Percentiles rank a stretch among this genome's conserved stretches.
phyloP scores from a whole-genome alignment of 1,284 basidiomycete species.

The Xerocomus amazonicus region DNA sequence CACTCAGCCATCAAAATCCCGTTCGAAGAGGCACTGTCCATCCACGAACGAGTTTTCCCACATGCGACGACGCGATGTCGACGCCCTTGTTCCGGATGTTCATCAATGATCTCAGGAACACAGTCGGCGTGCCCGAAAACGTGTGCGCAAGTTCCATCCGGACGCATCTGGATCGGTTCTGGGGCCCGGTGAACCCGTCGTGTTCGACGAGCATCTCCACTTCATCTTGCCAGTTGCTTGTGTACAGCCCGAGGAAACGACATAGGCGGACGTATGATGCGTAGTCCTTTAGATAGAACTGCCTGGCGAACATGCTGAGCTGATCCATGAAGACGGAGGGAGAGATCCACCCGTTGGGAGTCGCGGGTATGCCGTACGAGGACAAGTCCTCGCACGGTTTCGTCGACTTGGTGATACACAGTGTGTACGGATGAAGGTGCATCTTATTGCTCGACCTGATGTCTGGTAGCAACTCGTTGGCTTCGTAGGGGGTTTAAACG shows the following conservation, averaged over 20 bases:
- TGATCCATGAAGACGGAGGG: conserved; percentile 3
- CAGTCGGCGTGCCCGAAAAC: background rate
- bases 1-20: background rate
- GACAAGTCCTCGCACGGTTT: conserved; percentile 36
- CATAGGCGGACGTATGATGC: background rate
- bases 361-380: conserved; percentile 33
- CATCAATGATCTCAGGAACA: background rate
- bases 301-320: conserved; percentile 29
- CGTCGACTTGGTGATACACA: conserved; percentile 35
- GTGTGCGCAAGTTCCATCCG: background rate
- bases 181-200: conserved; percentile 36
- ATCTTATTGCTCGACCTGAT: conserved; percentile 35
- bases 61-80: background rate
- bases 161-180: background rate
- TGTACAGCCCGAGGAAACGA: conserved; percentile 1
- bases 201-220: conserved; percentile 15
- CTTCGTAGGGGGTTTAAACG: conserved; percentile 43
- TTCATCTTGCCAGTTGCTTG: conserved; percentile 15
- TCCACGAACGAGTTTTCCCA: background rate
- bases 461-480: conserved; percentile 35
- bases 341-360: background rate
- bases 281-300: background rate
- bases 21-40: background rate
- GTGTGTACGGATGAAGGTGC: conserved; percentile 41
- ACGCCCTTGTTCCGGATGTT: background rate